These are phyloP conservation scores for Pseudozyma flocculosa DNA, from an alignment of 1,284 basidiomycete genomes.

Conservation along the genomic window DNA sequence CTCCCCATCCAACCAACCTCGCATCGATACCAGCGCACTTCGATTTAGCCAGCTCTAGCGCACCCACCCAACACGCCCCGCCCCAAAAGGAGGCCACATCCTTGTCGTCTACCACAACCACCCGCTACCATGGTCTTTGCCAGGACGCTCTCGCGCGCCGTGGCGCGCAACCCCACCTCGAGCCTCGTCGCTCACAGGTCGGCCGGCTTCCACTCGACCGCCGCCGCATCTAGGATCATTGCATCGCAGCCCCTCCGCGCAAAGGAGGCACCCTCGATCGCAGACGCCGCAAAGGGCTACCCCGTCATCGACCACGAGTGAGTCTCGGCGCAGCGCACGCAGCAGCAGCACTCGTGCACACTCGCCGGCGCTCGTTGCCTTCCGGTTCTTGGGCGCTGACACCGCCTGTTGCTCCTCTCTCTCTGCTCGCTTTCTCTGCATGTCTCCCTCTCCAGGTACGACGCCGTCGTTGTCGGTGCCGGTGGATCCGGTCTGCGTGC, in stretches of 20 bases:
- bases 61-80: too few relatives aligned
- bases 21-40: too few relatives aligned
- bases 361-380: too few relatives aligned
- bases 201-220: constrained; percentile 47
- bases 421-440: too few relatives aligned
- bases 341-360: too few relatives aligned
- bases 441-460: constrained; percentile 20
- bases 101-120: too few relatives aligned
- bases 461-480: constrained; percentile 65
- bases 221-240: constrained; percentile 64
- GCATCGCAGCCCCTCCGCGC: constrained; percentile 77
- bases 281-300: constrained; percentile 66
- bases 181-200: constrained; percentile 30
- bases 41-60: too few relatives aligned
- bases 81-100: neutral
- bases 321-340: constrained; percentile 3
- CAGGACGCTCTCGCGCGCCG: constrained; percentile 37
- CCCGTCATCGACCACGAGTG: constrained; percentile 87
- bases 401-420: too few relatives aligned
- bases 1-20: too few relatives aligned
- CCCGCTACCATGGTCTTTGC: constrained; percentile 37
- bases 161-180: constrained; percentile 35
- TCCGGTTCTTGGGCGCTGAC: too few relatives aligned
- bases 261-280: constrained; percentile 68
- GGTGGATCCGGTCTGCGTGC: constrained; percentile 97